A percentile compares a stretch with the other conserved stretches of the same genome.
phyloP scores from a whole-genome alignment of 2,329 filamentous ascomycete genomes.

The Cercospora zeina region DNA sequence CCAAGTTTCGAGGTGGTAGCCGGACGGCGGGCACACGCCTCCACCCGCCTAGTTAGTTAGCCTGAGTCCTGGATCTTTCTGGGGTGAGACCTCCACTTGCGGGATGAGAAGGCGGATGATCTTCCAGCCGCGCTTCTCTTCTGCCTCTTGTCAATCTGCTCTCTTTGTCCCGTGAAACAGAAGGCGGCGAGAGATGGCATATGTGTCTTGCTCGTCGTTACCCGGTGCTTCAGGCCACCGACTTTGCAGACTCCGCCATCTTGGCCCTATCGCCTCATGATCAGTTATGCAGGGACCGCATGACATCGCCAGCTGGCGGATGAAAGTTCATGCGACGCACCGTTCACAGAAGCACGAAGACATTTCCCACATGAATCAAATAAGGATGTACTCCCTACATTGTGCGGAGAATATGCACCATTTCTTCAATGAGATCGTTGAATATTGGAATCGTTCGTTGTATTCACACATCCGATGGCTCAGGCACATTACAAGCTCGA shows the following conservation, averaged over 20 bases:
- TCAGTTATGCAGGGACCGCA: not conserved
- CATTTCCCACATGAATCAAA: no score
- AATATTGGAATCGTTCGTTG: no score
- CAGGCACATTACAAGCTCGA: no score
- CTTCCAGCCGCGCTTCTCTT: conserved; percentile 4
- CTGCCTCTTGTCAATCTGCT: not conserved
- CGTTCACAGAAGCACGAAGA: no score
- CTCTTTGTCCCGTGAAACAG: not conserved
- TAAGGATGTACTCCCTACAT: no score
- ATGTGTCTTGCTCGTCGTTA: conserved; percentile 1
- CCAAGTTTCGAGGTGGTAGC: not conserved
- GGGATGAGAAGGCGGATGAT: conserved; percentile 3
- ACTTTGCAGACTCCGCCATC: conserved; percentile 8
- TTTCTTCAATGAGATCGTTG: no score
- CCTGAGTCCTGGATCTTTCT: not conserved
- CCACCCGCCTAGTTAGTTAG: conserved; percentile 1
- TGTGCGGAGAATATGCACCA: no score
- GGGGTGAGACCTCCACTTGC: conserved; percentile 6
- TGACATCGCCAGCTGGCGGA: conserved; percentile 3
- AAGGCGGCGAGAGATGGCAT: not conserved
- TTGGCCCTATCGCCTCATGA: not conserved
- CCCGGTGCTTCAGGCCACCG: conserved; percentile 4
- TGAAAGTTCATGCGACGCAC: conserved; percentile 7
- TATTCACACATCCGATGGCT: no score
- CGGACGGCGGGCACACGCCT: conserved; percentile 6